These are phyloP conservation scores for Crithidia fasciculata DNA, from an alignment of 208 protist genomes.

Conservation along the genomic window DNA sequence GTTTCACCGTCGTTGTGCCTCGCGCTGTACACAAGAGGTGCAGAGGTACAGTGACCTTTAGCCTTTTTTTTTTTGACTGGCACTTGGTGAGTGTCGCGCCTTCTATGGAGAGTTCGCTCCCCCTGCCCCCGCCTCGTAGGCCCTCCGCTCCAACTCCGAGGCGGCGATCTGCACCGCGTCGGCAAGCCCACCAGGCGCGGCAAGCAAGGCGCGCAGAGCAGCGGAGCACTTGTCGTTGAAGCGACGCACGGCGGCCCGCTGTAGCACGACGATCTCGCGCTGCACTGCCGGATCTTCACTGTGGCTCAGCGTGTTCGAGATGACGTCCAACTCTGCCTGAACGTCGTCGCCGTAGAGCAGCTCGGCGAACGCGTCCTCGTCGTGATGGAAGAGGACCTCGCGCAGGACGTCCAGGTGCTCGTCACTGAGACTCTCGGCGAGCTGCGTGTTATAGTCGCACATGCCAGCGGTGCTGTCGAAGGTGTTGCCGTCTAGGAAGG, in stretches of 20 bases:
- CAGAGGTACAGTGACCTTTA: background rate
- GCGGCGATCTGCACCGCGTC: slow-evolving; percentile 43
- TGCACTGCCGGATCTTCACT: slow-evolving; percentile 36
- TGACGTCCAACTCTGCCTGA: slow-evolving; percentile 36
- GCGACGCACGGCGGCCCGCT: slow-evolving; percentile 36
- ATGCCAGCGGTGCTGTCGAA: slow-evolving; percentile 68
- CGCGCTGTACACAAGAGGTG: background rate
- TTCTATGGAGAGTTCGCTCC: slow-evolving; percentile 12
- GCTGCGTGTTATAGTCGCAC: slow-evolving; percentile 75
- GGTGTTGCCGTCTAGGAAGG: slow-evolving; percentile 77
- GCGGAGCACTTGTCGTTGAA: slow-evolving; percentile 53
- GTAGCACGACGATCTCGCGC: slow-evolving; percentile 36
- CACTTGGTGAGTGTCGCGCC: too few species aligned
- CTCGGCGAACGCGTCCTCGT: slow-evolving; percentile 83
- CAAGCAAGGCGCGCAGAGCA: slow-evolving; percentile 28
- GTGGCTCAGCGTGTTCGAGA: slow-evolving; percentile 29
- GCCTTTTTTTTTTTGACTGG: too few species aligned
- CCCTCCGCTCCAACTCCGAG: slow-evolving; percentile 27
- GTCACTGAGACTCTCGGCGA: slow-evolving; percentile 77
- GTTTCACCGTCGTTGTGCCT: too few species aligned
- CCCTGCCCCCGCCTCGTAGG: slow-evolving; percentile 5
- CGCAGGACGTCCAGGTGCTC: slow-evolving; percentile 74
- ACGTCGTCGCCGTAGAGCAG: slow-evolving; percentile 87
- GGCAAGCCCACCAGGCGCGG: slow-evolving; percentile 24
- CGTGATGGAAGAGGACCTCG: slow-evolving; percentile 61